Evolutionary conservation across 192 early-diverging fungal genomes (phyloP), one percentile per base, ranked within the genome.

Genomic region (Backusella westeae): DNA sequence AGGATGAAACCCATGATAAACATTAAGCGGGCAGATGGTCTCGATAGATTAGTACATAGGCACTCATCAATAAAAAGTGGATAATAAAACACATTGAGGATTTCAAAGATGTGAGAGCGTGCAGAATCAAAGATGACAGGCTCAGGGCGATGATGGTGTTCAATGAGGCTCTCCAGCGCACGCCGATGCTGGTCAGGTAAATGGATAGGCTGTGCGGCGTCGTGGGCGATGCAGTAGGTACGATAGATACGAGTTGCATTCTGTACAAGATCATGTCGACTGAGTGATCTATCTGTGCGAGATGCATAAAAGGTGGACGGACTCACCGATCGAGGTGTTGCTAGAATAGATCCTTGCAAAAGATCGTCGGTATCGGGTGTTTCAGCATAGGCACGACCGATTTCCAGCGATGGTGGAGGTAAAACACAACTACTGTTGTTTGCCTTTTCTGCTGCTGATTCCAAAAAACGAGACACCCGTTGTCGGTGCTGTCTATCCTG

Each of bases 51-150:
- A 12, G 74, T 86, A 39, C 79, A 79, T 32, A 83, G 72, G 10
- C 79, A 71, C 1, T 75, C 46, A 53, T 86, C 78, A 7, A 86
- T 67, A 73, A 86, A 86, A 67, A 77, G 73, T 9, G 83, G 78
- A 59, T 84, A 86, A 70, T 78, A 86, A 63, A 84, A 80, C 32
- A 84, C 77, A 59, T 84, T 84, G 78, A 86, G 78, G 12, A 86
- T 76, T 52, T 86, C 83, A 74, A 80, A 84, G 14, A 84, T 78
- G 44, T 86, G 81, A n/a, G 75, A 49, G 34, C 80, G 73, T 10
- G 85, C 74, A 21, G 82, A 79, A 67, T 83, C 83, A 75, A 86
- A 86, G 5, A 86, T 73, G 26, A 84, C 53, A 12, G 85, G 85
- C 35, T 86, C 83, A 2, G 81, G 76, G 15, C 80, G 78, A 34